These are phyloP conservation scores for Cornus suecica DNA, from an alignment of 148 eudicot species.

Conservation along the genomic window DNA sequence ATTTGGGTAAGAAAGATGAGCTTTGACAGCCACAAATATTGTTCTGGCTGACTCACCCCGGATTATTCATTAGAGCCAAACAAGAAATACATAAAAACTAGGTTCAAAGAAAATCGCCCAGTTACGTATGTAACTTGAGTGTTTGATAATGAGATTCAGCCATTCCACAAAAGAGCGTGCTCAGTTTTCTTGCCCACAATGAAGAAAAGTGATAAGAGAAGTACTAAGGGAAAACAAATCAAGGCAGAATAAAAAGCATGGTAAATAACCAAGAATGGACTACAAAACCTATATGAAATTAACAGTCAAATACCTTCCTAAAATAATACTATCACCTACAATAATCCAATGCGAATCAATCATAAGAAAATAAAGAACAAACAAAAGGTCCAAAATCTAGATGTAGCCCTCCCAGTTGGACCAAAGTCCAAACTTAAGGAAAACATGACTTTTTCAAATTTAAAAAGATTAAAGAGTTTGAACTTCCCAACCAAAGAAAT, in stretches of 20 bases:
- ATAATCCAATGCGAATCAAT: background rate
- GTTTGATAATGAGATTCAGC: no score
- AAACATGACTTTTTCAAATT: no score
- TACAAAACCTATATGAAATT: no score
- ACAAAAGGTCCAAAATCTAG: no score
- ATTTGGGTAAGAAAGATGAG: background rate
- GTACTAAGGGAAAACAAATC: background rate
- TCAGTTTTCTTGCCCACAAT: background rate
- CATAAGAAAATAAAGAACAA: no score
- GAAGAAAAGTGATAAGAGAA: background rate
- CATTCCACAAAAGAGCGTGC: background rate
- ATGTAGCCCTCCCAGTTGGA: background rate
- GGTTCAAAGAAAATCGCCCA: no score
- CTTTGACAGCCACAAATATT: background rate
- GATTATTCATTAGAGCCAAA: no score
- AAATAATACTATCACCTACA: background rate
- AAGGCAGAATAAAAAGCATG: background rate
- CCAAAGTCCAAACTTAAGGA: background rate
- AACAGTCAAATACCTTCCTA: background rate
- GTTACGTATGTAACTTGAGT: no score
- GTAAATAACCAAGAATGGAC: background rate
- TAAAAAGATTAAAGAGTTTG: no score
- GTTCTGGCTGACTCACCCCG: no score
- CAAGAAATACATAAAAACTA: no score
- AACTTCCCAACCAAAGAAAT: background rate